Conservation (phyloP, 306 rosid species). For the Cucurbita ficifolia region DNA sequence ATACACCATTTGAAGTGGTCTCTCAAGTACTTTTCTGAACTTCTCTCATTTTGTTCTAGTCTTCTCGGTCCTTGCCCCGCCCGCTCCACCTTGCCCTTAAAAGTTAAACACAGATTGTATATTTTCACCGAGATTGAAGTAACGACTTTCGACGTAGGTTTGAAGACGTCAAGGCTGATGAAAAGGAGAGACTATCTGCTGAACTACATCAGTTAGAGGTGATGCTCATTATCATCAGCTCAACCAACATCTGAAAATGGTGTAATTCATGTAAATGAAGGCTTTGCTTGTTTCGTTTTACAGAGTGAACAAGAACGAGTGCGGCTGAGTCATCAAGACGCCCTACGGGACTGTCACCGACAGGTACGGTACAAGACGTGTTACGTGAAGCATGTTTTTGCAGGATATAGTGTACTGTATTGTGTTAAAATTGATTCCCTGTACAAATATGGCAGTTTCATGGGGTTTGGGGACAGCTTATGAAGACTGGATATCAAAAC, state of each 20-base stretch:
- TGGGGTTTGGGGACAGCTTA: slow-evolving; percentile 88
- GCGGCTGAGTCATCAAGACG: slow-evolving; percentile 53
- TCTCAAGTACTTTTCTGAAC: slow-evolving; percentile 37
- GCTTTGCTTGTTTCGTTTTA: slow-evolving; percentile 8
- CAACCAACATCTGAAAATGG: not conserved
- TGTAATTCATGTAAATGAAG: not conserved
- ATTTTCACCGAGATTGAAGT: slow-evolving; percentile 1
- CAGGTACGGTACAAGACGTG: slow-evolving; percentile 25
- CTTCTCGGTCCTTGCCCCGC: not conserved
- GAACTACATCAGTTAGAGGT: slow-evolving; percentile 55
- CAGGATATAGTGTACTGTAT: not conserved
- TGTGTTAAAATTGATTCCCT: not conserved
- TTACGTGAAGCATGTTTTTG: not conserved
- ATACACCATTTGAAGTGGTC: slow-evolving; percentile 71
- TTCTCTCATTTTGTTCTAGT: not conserved
- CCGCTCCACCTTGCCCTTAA: not conserved
- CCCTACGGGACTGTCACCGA: slow-evolving; percentile 63
- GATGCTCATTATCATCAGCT: slow-evolving; percentile 11
- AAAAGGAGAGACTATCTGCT: slow-evolving; percentile 27
- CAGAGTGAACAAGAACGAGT: slow-evolving; percentile 50
- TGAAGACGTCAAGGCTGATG: slow-evolving; percentile 36
- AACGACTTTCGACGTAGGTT: slow-evolving; percentile 25
- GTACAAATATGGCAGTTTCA: slow-evolving; percentile 47
- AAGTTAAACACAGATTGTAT: not conserved
- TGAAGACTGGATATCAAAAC: slow-evolving; percentile 97